Base-by-base conservation (phyloP, 1,284 basidiomycete species). In the Gymnopus androsaceus region DNA sequence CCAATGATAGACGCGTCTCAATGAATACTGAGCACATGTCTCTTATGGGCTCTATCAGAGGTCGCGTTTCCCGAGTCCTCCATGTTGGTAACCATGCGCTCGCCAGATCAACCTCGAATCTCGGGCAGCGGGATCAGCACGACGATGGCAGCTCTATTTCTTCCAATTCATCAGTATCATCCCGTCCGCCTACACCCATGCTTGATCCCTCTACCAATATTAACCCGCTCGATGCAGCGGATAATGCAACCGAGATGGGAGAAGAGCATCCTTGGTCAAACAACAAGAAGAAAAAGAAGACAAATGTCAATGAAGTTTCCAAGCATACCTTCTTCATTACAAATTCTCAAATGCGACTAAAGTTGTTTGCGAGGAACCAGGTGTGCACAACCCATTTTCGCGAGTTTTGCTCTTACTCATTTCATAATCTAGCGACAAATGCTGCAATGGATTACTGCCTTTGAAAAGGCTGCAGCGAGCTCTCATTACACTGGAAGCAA, bases 281-380 rank as follows among this genome's bases (percentile, higher is more conserved):
- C 11, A 72, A 74, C 33, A 67, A 72, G 61, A 73, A 75, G 61
- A 75, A 74, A 64, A 76, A 75, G 66, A 78, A 77, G 61, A 72
- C 69, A 45, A 69, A 72, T 30, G 62, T 66, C 2, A 76, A 77
- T 31, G 85, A 89, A 51, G 85, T 90, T 14, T 91, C 88, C 30
- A 89, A 92, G 64, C 97, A 99, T 72, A 96, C 93, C 0, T 99
- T 99, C 72, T 98, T 92, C 67, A 84, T 99, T 55, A 81, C 87
- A 62, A 98, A 98, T 68, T 87, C 93, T 4, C 96, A 99, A 73
- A 87, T 90, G 75, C 84, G 86, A 54, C 73, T 99, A 60, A 95
- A 96, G 72, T 71, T 98, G 5, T 87, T 86, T 56, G 95, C 97
- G 9, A 88, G 87, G 68, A 97, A 90, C 68, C 93, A 98, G 72